Evolutionary conservation across 176 grass and related monocot genomes (phyloP).

Genomic region (Zizania latifolia): DNA sequence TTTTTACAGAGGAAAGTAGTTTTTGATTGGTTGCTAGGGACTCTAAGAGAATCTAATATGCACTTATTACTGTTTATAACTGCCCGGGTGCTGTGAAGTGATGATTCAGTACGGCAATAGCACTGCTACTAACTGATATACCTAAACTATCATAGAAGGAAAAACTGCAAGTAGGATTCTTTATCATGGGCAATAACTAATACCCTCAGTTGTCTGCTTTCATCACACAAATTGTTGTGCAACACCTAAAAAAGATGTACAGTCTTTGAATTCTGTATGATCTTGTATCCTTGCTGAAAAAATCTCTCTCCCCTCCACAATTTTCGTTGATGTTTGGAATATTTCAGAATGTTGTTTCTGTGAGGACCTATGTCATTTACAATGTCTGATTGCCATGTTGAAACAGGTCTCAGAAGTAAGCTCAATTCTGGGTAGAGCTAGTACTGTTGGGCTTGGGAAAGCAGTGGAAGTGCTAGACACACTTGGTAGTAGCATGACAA

Average conservation of each 20-base stretch:
- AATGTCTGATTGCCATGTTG: slow-evolving; percentile 30
- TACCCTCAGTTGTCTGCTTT: neutral
- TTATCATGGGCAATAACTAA: neutral
- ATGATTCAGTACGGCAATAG: neutral
- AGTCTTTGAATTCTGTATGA: neutral
- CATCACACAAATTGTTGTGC: neutral
- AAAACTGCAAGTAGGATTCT: neutral
- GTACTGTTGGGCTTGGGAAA: slow-evolving; percentile 70
- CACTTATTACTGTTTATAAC: neutral
- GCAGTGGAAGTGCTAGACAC: slow-evolving; percentile 95
- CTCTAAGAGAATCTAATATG: neutral
- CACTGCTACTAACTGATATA: neutral
- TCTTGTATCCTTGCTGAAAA: slow-evolving; percentile 13
- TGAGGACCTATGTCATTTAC: neutral
- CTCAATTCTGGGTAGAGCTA: slow-evolving; percentile 76
- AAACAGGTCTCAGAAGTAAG: slow-evolving; percentile 83
- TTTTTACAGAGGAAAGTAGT: neutral
- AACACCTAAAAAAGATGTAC: neutral
- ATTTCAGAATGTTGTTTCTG: neutral
- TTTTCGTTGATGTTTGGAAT: neutral
- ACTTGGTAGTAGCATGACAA: slow-evolving; percentile 97
- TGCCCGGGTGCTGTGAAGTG: neutral
- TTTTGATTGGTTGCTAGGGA: neutral
- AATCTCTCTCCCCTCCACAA: neutral
- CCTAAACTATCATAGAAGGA: neutral